These are phyloP conservation scores for Naumovozyma dairenensis DNA, from an alignment of 805 yeast species.

Conservation along the genomic window DNA sequence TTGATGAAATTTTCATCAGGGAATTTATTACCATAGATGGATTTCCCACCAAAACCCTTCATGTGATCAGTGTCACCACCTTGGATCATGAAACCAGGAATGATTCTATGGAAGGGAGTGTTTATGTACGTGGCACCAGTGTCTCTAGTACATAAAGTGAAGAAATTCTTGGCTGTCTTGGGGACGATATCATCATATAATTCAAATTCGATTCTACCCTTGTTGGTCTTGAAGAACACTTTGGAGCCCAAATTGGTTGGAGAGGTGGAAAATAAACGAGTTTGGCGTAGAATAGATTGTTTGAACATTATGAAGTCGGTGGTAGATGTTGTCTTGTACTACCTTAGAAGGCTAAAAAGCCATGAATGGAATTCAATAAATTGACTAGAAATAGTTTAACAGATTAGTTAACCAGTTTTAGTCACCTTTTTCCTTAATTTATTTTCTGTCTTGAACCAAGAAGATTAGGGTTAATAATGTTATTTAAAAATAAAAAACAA, in stretches of 20 bases:
- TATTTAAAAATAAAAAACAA: too few species aligned
- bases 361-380: too few species aligned
- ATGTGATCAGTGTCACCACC: slow-evolving; percentile 84
- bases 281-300: slow-evolving; percentile 14
- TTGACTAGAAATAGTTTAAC: too few species aligned
- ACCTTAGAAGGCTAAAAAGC: too few species aligned
- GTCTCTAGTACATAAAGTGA: slow-evolving; percentile 82
- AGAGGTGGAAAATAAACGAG: slow-evolving; percentile 44
- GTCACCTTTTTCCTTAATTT: too few species aligned
- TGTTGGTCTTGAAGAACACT: slow-evolving; percentile 42
- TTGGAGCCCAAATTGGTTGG: slow-evolving; percentile 39
- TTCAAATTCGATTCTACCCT: slow-evolving; percentile 29
- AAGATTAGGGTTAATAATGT: too few species aligned
- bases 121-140: slow-evolving; percentile 78
- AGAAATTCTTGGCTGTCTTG: slow-evolving; percentile 73
- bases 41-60: slow-evolving; percentile 90
- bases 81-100: slow-evolving; percentile 94
- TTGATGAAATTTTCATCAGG: slow-evolving; percentile 53
- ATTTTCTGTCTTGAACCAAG: too few species aligned
- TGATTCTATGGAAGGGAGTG: slow-evolving; percentile 87
- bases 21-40: slow-evolving; percentile 65
- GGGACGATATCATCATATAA: slow-evolving; percentile 41
- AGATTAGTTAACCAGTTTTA: too few species aligned
- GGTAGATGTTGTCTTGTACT: too few species aligned
- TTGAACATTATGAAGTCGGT: slow-evolving; percentile 11